Base-by-base conservation (phyloP, 495 filamentous ascomycete species). In the Cercophora samala region DNA sequence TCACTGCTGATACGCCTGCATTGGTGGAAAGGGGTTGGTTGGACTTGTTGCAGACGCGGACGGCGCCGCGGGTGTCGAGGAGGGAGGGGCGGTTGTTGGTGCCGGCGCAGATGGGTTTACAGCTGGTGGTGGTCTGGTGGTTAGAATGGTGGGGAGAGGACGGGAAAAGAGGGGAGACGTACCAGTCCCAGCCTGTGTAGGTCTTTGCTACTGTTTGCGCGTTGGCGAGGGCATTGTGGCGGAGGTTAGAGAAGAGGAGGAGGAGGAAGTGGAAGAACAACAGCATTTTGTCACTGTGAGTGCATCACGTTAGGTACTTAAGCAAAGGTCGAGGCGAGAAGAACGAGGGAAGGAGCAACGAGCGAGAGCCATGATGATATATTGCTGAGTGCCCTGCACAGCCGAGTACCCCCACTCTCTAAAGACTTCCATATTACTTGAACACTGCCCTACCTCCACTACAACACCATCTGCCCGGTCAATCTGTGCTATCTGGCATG, bases 31-130 rank as follows among this genome's bases (percentile, higher is more conserved):
- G 64, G 55, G 58, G 37, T 23, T 76, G 75, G 76, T 85, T 83
- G 65, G 76, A 74, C 66, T 74, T 77, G 70, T 85, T 76, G 69
- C 83, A 86, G 63, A 75, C 79, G 19, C 76, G 73, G 66, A 84
- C 79, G 2, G 65, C 64, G 53, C 71, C 71, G 51, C 71, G 67
- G 11, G 64, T 58, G 29, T 25, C 25, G 19, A 68, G 56, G 17
- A 71, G 25, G 26, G 21, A 56, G 32, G 58, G 46, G 4, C 58
- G 46, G 56, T 23, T 54, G 51, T 64, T 60, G 58, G 37, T 55
- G 15, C 29, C 63, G 1, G 70, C 65, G 64, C 70, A 72, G 55
- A 72, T 55, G 11, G 70, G 66, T 32, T 68, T 72, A 58, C 70
- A 72, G 62, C 69, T 70, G 19, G 32, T 0, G 2, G 55, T 37